Evolutionary conservation across 1,139 yeast species (phyloP), one percentile per base, ranked within the genome.

Genomic region (Geotrichum klebahnii): DNA sequence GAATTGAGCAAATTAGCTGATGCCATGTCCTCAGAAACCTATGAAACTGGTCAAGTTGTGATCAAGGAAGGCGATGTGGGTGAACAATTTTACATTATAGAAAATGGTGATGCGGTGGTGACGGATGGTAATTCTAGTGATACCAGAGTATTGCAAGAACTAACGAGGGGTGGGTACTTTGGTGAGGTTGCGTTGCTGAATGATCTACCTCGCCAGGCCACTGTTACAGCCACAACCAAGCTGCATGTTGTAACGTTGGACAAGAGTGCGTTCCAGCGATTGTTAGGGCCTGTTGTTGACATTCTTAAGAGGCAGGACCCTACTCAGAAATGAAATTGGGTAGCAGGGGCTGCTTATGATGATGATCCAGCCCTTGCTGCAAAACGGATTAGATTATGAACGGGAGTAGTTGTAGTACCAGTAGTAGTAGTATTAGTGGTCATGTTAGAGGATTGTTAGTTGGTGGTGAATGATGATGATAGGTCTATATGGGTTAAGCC

Each of bases 171-270:
- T 57, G 96, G 86, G 64, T 92, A 92, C 69, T 92, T 92, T 68
- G 98, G 98, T 57, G 98, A 92, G 71, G 82, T 92, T 57, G 97
- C 98, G 2, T 75, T 92, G 60, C 76, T 92, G 60, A 86, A 90
- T 61, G 96, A 92, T 63, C 74, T 83, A 55, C 97, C 97, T 55
- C 81, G 98, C 69, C 95, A 88, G 67, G 98, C 98, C 31, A 85
- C 97, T 3, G 94, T 92, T 37, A 80, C 78, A 52, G 96, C 97
- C 1, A 71, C 77, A 32, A 79, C 84, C 51, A 76, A 76, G 46
- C 82, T 92, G 28, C 85, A 86, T 61, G 96, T 90, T 44, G 97
- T 95, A 24, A 84, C 94, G 2, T 77, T 92, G 60, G 95, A 89
- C 55, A 89, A 90, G 72, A 79, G 85, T 53, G 98, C 96, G 0